Base-by-base conservation (phyloP, 192 early-diverging fungal genomes). In the Umbelopsis ramanniana region DNA sequence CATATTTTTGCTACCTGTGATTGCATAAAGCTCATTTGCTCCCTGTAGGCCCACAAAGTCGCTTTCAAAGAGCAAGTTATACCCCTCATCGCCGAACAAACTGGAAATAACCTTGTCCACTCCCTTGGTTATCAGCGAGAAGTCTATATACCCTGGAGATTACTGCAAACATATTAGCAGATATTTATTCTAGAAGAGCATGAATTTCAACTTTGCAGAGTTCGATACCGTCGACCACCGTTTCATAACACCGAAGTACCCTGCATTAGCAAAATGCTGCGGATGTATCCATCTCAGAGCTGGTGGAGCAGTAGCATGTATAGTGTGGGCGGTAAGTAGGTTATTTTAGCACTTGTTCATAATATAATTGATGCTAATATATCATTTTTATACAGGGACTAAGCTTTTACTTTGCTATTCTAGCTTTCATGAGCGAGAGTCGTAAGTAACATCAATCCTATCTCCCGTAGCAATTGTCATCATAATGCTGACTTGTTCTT, bases 331-430 rank as follows among this genome's bases (percentile, higher is more conserved):
- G 47, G 76, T 78, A 71, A 78, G 72, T 26, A 72, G 50, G 1
- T 1, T 21, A 43, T 2, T 12, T 52, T 23, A 10, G n/a, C 10
- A 1, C n/a, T 50, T 19, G 48, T 11, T 43, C 7, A n/a, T 47
- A 38, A 52, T 46, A 2, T 11, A 7, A 43, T 43, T 14, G 0
- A 14, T 12, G 26, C 9, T 35, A 12, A 22, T 46, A 35, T 35
- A 33, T 38, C 19, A 19, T 21, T 40, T 45, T 55, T 15, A 37
- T 38, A 45, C 33, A 78, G 76, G 52, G 47, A n/a, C 26, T 78
- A 17, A 69, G 72, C 33, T 67, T 78, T 57, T 78, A 74, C 50
- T 74, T 78, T 67, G 76, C 76, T 40, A 54, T 77, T n/a, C n/a
- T 77, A n/a, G 72, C 76, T 23, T 77, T 77, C 26, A 52, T 69